phyloP scores from a whole-genome alignment of 257 asterid species.

The Apocynum venetum region DNA sequence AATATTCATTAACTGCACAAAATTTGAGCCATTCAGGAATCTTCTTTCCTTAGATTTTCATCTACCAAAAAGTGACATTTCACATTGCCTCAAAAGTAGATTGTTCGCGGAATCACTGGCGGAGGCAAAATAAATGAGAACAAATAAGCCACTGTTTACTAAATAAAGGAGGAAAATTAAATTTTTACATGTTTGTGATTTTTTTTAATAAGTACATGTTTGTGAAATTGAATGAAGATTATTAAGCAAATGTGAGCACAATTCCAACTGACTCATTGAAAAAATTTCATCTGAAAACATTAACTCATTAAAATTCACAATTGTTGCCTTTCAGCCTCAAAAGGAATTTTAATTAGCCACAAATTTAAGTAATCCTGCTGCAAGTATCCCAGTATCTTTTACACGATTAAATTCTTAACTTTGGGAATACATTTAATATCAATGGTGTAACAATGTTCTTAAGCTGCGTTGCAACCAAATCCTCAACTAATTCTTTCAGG shows the following conservation, averaged over 20 bases:
- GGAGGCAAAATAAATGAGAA: background rate
- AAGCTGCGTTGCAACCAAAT: background rate
- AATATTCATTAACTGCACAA: background rate
- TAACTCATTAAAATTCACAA: background rate
- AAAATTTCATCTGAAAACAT: background rate
- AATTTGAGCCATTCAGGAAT: background rate
- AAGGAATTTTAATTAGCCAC: background rate
- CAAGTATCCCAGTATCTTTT: background rate
- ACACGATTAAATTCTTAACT: background rate
- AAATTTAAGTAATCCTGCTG: background rate
- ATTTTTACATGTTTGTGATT: background rate
- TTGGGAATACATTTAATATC: background rate
- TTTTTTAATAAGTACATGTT: background rate
- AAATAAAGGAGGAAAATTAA: background rate
- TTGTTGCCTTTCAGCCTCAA: background rate
- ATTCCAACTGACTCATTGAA: background rate
- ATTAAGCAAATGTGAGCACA: background rate
- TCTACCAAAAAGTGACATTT: background rate
- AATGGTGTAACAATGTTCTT: background rate
- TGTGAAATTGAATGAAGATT: background rate
- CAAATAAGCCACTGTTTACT: background rate
- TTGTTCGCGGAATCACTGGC: background rate
- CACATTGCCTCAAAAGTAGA: background rate
- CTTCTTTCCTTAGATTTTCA: background rate
- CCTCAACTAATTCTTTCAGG: background rate